Percentiles rank a stretch among this genome's conserved stretches.
Conservation (phyloP, 441 rosid species). For the Pelargonium australe region DNA sequence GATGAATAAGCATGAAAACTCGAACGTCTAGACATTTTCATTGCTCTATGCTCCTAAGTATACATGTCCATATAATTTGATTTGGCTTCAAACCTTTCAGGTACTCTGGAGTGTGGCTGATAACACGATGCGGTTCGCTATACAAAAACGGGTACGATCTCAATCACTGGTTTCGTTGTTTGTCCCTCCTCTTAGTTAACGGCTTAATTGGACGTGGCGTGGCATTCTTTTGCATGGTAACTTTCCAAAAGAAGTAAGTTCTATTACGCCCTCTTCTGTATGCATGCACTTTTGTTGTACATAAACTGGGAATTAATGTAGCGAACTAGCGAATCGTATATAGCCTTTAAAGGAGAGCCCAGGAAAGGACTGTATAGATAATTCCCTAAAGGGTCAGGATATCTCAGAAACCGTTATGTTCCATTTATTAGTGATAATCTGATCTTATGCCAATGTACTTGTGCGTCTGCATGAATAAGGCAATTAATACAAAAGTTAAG, state of each 20-base stretch:
- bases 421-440: neutral
- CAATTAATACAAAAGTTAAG: neutral
- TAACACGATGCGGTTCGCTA: slow-evolving; percentile 74
- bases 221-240: slow-evolving; percentile 67
- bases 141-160: slow-evolving; percentile 52
- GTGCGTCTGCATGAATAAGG: neutral
- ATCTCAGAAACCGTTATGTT: neutral
- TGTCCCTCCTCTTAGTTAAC: slow-evolving; percentile 43
- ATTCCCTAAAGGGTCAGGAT: neutral
- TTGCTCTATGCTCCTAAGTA: neutral
- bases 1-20: too few species aligned
- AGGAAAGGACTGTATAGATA: slow-evolving; percentile 9
- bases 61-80: neutral
- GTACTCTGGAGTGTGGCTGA: slow-evolving; percentile 86
- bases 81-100: slow-evolving; percentile 29
- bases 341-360: too few species aligned
- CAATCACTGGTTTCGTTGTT: slow-evolving; percentile 51
- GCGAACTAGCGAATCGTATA: neutral
- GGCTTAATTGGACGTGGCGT: slow-evolving; percentile 45
- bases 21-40: neutral
- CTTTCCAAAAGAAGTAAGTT: slow-evolving; percentile 54
- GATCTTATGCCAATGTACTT: neutral
- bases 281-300: too few species aligned
- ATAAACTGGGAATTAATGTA: neutral
- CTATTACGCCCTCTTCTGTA: neutral